Evolutionary conservation across 306 rosid genomes (phyloP).

Genomic region (Mimosa bimucronata): DNA sequence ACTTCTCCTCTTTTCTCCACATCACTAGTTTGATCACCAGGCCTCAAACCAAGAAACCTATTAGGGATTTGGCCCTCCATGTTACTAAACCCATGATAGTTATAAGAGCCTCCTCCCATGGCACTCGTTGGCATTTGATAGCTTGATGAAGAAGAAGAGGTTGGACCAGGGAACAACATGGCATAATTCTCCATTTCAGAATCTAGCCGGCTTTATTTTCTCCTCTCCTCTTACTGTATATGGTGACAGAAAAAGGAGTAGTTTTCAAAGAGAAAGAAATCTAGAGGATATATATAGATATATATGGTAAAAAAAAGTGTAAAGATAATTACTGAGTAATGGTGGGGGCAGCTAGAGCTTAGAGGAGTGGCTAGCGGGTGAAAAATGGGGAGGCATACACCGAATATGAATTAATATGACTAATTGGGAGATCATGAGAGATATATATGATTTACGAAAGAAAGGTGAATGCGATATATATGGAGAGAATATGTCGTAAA

Average conservation of each 20-base stretch:
- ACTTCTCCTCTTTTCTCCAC: slow-evolving; percentile 1
- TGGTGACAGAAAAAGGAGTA: background rate
- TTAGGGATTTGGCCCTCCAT: slow-evolving; percentile 41
- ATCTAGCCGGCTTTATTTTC: background rate
- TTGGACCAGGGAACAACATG: slow-evolving; percentile 59
- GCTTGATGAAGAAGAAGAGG: slow-evolving; percentile 35
- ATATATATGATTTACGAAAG: background rate
- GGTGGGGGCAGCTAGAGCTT: slow-evolving; percentile 5
- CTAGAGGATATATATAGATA: background rate
- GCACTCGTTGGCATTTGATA: slow-evolving; percentile 34
- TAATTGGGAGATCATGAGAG: slow-evolving; percentile 13
- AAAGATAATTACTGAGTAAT: background rate
- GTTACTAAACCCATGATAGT: slow-evolving; percentile 15
- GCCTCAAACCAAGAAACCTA: slow-evolving; percentile 47
- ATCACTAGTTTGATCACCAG: background rate
- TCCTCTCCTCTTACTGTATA: background rate
- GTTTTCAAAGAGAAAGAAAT: background rate
- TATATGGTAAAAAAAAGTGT: background rate
- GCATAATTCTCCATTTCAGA: slow-evolving; percentile 57
- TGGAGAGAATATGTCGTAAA: slow-evolving; percentile 52
- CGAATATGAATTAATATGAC: slow-evolving; percentile 29
- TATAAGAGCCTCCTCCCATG: slow-evolving; percentile 7
- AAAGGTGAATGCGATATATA: slow-evolving; percentile 29
- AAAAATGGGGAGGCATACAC: slow-evolving; percentile 23
- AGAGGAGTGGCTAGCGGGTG: background rate